These are phyloP conservation scores for Ophiorrhiza pumila DNA, from an alignment of 257 asterid genomes.

Conservation along the genomic window DNA sequence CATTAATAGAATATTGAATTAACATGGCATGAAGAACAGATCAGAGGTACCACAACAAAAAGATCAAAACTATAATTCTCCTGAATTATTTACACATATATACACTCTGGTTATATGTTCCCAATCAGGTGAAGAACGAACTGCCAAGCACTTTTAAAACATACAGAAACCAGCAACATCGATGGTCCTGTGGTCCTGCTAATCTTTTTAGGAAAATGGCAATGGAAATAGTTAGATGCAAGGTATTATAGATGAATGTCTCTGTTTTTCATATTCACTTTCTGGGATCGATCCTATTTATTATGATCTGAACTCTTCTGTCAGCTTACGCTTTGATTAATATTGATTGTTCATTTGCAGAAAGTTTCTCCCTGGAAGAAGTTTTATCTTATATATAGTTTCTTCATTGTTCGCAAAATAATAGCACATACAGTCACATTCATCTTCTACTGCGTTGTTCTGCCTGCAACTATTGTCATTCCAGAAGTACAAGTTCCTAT, in stretches of 20 bases:
- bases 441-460: slow-evolving; percentile 25
- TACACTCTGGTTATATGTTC: neutral
- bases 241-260: slow-evolving; percentile 17
- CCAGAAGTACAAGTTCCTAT: slow-evolving; percentile 29
- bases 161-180: slow-evolving; percentile 44
- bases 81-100: neutral
- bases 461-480: slow-evolving; percentile 24
- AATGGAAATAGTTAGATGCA: slow-evolving; percentile 33
- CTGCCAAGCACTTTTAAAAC: slow-evolving; percentile 51
- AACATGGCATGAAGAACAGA: neutral
- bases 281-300: neutral
- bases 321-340: no score
- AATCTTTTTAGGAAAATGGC: slow-evolving; percentile 49
- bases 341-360: slow-evolving; percentile 14
- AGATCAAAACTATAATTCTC: neutral
- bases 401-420: slow-evolving; percentile 30
- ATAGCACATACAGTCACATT: slow-evolving; percentile 29
- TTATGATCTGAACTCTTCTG: neutral
- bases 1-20: no score
- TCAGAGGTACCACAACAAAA: neutral
- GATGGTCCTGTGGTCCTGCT: slow-evolving; percentile 60
- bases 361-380: slow-evolving; percentile 33
- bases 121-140: slow-evolving; percentile 42
- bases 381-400: slow-evolving; percentile 27
- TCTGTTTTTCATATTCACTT: neutral